These are phyloP conservation scores for Malus domestica DNA, from an alignment of 306 rosid genomes.

Conservation along the genomic window DNA sequence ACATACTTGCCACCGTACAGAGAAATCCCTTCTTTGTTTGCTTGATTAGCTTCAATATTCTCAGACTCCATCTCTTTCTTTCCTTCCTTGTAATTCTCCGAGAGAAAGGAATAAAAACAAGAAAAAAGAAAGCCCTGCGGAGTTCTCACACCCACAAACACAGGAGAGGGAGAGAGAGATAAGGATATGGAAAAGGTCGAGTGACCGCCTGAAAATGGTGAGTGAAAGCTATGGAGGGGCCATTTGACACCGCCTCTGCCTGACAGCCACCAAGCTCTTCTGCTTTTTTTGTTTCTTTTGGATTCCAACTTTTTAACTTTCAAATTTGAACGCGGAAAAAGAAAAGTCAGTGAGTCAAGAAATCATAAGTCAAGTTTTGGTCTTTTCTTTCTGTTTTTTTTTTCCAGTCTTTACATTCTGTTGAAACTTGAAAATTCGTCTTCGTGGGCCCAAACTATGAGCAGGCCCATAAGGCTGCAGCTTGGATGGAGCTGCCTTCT, in stretches of 20 bases:
- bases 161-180: background rate
- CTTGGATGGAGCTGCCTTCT: background rate
- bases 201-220: background rate
- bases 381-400: background rate
- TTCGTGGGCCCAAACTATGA: background rate
- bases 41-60: slow-evolving; percentile 22
- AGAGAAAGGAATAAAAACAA: background rate
- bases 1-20: slow-evolving; percentile 49
- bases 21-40: slow-evolving; percentile 20
- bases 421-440: background rate
- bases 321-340: background rate
- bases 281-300: background rate
- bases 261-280: background rate
- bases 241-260: background rate
- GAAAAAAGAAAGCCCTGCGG: background rate
- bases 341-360: background rate
- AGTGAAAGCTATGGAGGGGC: background rate
- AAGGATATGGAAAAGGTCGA: background rate
- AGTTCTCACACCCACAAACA: background rate
- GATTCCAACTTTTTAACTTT: background rate
- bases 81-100: background rate
- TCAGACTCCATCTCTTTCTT: slow-evolving; percentile 26
- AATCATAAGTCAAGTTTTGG: background rate
- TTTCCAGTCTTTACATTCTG: too few species aligned
- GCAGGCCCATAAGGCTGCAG: background rate